Base-by-base conservation (phyloP, 108 stramenopile genomes). In the Skeletonema tropicum region DNA sequence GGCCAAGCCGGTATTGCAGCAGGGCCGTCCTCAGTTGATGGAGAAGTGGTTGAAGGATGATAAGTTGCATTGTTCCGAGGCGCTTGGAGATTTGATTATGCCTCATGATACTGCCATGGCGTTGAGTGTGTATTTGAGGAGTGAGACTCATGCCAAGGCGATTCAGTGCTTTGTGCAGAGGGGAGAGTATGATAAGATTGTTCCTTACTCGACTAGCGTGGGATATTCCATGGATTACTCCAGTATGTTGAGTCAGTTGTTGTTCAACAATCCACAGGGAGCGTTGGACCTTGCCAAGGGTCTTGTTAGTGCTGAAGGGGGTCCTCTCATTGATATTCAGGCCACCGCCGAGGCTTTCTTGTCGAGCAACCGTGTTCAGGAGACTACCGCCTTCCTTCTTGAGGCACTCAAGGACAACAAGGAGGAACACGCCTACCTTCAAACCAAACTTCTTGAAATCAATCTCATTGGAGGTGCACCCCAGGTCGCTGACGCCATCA, bases 11-110 rank as follows among this genome's bases (percentile, higher is more conserved):
- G 98, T 98, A 25, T 78, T 99, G 62, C 92, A 90, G 66, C 98
- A 99, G 91, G 92, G 94, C 45, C 91, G 98, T 38, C 86, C 93
- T 6, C 95, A 96, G 71, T 88, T 99, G 41, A 87, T 99, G 84
- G 98, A 99, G 89, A 99, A 99, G 77, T 99, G 99, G 99, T 89
- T 99, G 66, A 97, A 94, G 71, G 99, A 99, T 72, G 96, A 98
- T 75, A 96, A 97, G 87, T 82, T 98, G 33, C 87, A 92, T 70
- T 92, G 92, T 65, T 97, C 96, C 21, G 98, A 99, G 81, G 70
- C 83, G 19, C 92, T 99, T 36, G 99, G 99, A 55, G 99, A 99
- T 83, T 84, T 99, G 49, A 94, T 99, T 64, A 94, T 97, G 87
- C 90, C 91, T 26, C 82, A 86, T 46, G 98, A 99, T 79, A 89